phyloP scores from a whole-genome alignment of 345 rosid genomes.

The Corchorus capsularis region DNA sequence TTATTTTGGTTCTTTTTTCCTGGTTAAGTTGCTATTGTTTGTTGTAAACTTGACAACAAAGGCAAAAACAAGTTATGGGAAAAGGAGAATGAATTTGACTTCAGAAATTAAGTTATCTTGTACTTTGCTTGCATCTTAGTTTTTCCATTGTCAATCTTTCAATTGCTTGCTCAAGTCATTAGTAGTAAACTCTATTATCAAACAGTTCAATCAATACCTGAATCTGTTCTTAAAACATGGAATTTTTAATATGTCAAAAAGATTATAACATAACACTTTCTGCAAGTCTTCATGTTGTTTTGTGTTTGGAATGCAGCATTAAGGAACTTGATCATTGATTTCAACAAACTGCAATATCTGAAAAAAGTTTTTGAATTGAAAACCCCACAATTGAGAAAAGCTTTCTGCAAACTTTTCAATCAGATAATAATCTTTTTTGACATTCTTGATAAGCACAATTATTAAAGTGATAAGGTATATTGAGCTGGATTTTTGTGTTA shows the following conservation, averaged over 20 bases:
- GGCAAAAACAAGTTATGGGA: conserved; percentile 25
- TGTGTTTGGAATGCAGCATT: neutral
- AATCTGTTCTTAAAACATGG: neutral
- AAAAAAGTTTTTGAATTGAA: neutral
- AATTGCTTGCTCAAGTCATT: neutral
- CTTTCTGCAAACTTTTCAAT: neutral
- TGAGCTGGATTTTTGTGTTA: neutral
- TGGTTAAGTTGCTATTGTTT: conserved; percentile 22
- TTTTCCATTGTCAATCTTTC: neutral
- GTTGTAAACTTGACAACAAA: conserved; percentile 31
- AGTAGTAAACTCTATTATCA: no score
- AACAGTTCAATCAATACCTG: neutral
- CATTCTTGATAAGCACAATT: neutral
- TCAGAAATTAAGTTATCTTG: neutral
- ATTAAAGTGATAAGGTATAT: neutral
- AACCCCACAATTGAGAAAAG: conserved; percentile 5
- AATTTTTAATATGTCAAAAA: neutral
- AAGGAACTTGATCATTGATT: neutral
- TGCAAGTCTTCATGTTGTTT: neutral
- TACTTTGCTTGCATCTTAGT: neutral
- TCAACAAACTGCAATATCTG: neutral
- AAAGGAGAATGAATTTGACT: conserved; percentile 19
- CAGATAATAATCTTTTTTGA: neutral
- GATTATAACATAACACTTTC: neutral
- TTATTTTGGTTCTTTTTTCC: conserved; percentile 20